Conservation (phyloP, 768 basidiomycete genomes). For the Tulasnella sp. region DNA sequence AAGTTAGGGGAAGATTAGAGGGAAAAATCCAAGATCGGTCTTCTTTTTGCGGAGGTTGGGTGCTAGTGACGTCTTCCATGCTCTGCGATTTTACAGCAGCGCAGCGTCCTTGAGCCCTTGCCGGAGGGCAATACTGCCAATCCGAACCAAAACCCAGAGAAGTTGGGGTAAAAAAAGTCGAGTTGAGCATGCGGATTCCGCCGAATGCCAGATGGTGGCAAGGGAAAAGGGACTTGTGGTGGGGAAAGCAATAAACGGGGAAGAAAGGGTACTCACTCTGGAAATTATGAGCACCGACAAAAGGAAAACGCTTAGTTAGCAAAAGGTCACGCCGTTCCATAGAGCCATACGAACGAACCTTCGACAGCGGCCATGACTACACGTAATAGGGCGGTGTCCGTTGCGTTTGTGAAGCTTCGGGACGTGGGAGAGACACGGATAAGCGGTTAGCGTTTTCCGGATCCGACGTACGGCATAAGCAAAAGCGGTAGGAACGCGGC, state of each 20-base stretch:
- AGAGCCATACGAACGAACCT: slow-evolving; percentile 57
- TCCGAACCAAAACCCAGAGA: background rate
- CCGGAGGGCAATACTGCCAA: slow-evolving; percentile 67
- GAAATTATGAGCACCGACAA: slow-evolving; percentile 37
- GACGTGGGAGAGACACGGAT: slow-evolving; percentile 33
- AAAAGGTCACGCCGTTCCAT: background rate
- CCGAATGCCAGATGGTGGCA: slow-evolving; percentile 36
- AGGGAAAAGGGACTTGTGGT: slow-evolving; percentile 33
- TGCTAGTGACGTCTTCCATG: background rate
- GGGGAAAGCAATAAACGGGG: slow-evolving; percentile 38
- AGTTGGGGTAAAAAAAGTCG: background rate
- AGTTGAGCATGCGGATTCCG: slow-evolving; percentile 41
- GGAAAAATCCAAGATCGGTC: background rate
- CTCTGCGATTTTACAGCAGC: slow-evolving; percentile 53
- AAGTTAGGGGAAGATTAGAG: slow-evolving; percentile 9
- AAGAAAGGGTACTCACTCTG: slow-evolving; percentile 66
- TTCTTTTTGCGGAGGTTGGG: background rate
- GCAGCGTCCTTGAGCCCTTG: slow-evolving; percentile 66
- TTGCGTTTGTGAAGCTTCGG: slow-evolving; percentile 81
- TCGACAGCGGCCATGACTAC: slow-evolving; percentile 96
- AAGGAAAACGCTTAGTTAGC: slow-evolving; percentile 29
- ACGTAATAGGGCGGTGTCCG: slow-evolving; percentile 83
- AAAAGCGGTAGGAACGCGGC: slow-evolving; percentile 40
- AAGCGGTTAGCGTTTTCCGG: slow-evolving; percentile 15
- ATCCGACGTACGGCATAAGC: background rate